Conservation (phyloP, 225 moss, liverwort and hornwort species). For the Polytrichum formosum region DNA sequence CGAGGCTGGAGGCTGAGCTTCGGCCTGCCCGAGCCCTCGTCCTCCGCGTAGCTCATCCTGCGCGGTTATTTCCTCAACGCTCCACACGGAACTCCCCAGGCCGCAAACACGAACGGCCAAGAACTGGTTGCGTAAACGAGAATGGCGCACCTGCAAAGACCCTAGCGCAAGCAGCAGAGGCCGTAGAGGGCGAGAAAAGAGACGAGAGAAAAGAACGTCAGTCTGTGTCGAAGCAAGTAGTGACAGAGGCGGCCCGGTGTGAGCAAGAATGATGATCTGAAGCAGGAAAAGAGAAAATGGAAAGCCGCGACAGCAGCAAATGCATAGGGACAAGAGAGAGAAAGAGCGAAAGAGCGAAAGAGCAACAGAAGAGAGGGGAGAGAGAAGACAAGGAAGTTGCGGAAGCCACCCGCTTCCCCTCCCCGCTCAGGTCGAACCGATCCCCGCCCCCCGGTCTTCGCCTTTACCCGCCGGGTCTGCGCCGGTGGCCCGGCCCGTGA, state of each 20-base stretch:
- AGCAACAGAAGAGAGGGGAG: background rate
- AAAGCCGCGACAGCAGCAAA: background rate
- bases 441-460: background rate
- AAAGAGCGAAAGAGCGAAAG: background rate
- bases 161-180: background rate
- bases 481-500: too few species aligned
- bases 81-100: background rate
- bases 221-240: background rate
- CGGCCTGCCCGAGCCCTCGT: slow-evolving; percentile 81
- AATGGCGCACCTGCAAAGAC: background rate
- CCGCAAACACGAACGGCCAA: background rate
- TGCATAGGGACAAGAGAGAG: background rate
- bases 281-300: background rate
- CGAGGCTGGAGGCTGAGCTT: slow-evolving; percentile 97
- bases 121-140: background rate
- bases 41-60: slow-evolving; percentile 90
- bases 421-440: background rate
- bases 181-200: background rate
- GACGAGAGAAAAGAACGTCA: background rate
- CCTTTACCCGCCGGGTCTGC: background rate
- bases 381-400: background rate
- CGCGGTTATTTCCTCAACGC: background rate
- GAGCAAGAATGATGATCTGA: background rate
- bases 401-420: background rate
- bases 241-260: background rate